Conservation (phyloP, 495 filamentous ascomycete genomes). For the Penicillium bovifimosum region DNA sequence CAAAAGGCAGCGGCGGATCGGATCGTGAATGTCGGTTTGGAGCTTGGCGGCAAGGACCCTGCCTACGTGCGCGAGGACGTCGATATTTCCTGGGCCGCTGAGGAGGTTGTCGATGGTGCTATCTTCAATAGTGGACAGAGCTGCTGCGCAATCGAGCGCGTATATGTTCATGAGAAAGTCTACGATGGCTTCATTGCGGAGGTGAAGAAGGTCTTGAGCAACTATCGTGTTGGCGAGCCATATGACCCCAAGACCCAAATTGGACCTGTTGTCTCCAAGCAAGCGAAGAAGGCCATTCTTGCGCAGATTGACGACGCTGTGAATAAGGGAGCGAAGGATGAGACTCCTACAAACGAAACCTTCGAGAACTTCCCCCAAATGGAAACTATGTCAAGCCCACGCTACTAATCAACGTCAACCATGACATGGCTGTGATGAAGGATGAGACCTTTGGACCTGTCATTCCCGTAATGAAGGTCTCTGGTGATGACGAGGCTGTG, state of each 20-base stretch:
- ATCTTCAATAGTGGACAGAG: constrained; percentile 93
- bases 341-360: constrained; percentile 69
- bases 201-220: constrained; percentile 72
- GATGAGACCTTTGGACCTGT: constrained; percentile 94
- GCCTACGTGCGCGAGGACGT: constrained; percentile 85
- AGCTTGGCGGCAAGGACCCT: constrained; percentile 90
- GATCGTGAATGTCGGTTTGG: constrained; percentile 76
- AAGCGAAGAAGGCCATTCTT: constrained; percentile 63
- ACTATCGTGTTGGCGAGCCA: constrained; percentile 82
- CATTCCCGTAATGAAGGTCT: constrained; percentile 84
- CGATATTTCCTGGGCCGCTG: constrained; percentile 81
- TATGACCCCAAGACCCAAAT: constrained; percentile 69
- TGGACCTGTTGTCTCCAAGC: constrained; percentile 79
- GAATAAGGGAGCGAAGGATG: constrained; percentile 72
- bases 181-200: constrained; percentile 75
- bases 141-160: constrained; percentile 82
- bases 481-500: constrained; percentile 72
- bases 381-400: constrained; percentile 86
- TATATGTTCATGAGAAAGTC: constrained; percentile 79
- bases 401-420: constrained; percentile 69
- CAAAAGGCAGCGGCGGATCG: constrained; percentile 75
- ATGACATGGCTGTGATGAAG: constrained; percentile 79
- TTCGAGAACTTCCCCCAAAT: constrained; percentile 61
- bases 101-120: constrained; percentile 87
- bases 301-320: constrained; percentile 76